Base-by-base conservation (phyloP, 2,329 filamentous ascomycete genomes). In the Calycina herbarum region DNA sequence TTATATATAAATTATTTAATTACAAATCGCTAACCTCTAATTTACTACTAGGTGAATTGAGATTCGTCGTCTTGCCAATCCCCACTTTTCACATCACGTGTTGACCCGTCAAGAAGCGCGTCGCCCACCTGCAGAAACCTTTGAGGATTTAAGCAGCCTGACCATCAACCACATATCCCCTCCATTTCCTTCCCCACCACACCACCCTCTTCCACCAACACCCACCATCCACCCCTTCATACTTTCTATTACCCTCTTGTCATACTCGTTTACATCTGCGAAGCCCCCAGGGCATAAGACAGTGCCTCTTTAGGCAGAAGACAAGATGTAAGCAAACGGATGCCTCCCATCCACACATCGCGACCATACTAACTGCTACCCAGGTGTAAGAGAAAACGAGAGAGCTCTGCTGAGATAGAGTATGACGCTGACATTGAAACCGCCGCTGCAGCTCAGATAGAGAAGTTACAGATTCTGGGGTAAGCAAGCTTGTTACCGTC, bases 391-490 rank as follows among this genome's bases (percentile, higher is more conserved):
- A 67, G 42, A n/a, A 31, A 17, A 45, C 51, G 8, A 15, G 27
- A 51, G 17, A 29, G 4, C 17, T 11, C 27, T 3, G 2, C 31
- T 17, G 48, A 54, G 20, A 57, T 31, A 10, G 5, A 57, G 11
- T 7, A 35, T 27, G 31, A 57, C 15, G 17, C 56, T 31, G 17
- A 31, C 13, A 57, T 57, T 35, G 56, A 17, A 5, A 24, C 56
- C 5, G 11, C 8, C 1, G 10, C 17, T 42, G 31, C 85, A 92
- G 92, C 94, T 71, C 90, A 88, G 77, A 94, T 98, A 73, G 92
- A 97, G 76, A 96, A 94, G 76, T 86, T 97, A 72, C 91, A 90
- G 71, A 95, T 98, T 69, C 81, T 88, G 76, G 94, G 93, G 85
- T 87, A 79, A 69, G 68, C 56, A 24, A 8, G 27, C 24, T 20